These are phyloP conservation scores for Delonix regia DNA, from an alignment of 306 rosid genomes.

Conservation along the genomic window DNA sequence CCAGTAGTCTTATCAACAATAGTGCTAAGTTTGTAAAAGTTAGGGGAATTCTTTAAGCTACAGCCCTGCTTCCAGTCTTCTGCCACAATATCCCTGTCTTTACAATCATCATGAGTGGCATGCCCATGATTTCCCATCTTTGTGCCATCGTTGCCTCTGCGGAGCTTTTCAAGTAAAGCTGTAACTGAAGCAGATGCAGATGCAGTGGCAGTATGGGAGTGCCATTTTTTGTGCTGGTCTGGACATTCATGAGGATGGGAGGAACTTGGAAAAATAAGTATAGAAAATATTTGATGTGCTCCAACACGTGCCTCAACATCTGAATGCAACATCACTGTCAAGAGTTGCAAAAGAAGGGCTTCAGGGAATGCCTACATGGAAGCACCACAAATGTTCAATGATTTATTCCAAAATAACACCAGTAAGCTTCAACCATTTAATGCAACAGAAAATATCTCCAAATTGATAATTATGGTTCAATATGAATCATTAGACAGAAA, in stretches of 20 bases:
- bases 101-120: slow-evolving; percentile 47
- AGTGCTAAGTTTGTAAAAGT: slow-evolving; percentile 65
- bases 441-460: background rate
- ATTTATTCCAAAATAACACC: slow-evolving; percentile 21
- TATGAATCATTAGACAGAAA: background rate
- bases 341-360: slow-evolving; percentile 82
- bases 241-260: slow-evolving; percentile 58
- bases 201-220: slow-evolving; percentile 63
- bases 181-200: slow-evolving; percentile 87
- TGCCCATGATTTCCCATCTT: slow-evolving; percentile 51
- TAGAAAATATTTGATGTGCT: slow-evolving; percentile 89
- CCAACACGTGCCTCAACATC: slow-evolving; percentile 86
- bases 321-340: slow-evolving; percentile 85
- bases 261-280: slow-evolving; percentile 77
- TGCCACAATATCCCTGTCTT: slow-evolving; percentile 52
- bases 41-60: slow-evolving; percentile 68
- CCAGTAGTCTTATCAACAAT: slow-evolving; percentile 73
- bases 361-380: slow-evolving; percentile 85
- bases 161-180: slow-evolving; percentile 92
- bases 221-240: slow-evolving; percentile 63
- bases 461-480: background rate
- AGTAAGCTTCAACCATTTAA: slow-evolving; percentile 1
- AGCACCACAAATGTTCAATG: slow-evolving; percentile 8
- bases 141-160: slow-evolving; percentile 64
- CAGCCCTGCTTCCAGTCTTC: slow-evolving; percentile 74